Percentiles rank a stretch among this genome's conserved stretches.
Conservation (phyloP, 331 rosid species). For the Spiraea crenata region DNA sequence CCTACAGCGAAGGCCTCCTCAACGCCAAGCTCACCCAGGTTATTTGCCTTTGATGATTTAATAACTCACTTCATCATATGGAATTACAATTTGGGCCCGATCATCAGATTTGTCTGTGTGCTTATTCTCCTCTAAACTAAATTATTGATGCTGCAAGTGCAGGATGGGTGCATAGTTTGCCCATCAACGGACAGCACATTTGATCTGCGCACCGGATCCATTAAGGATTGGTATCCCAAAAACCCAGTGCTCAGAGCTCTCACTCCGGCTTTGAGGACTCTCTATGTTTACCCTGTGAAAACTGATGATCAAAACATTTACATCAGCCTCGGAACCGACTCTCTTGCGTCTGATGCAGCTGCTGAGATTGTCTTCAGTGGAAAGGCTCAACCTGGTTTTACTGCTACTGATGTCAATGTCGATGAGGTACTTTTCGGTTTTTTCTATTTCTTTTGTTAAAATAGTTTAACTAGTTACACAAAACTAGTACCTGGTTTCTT, state of each 20-base stretch:
- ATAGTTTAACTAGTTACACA: no score
- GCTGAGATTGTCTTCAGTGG: slow-evolving; percentile 91
- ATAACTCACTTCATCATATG: no score
- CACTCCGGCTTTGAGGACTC: slow-evolving; percentile 74
- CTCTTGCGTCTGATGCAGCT: slow-evolving; percentile 45
- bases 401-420: slow-evolving; percentile 80
- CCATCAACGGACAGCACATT: slow-evolving; percentile 95
- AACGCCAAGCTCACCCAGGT: slow-evolving; percentile 96
- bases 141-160: neutral
- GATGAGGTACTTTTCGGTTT: slow-evolving; percentile 60
- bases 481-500: neutral
- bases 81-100: no score
- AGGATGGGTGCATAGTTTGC: slow-evolving; percentile 94
- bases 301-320: slow-evolving; percentile 76
- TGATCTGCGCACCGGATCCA: slow-evolving; percentile 68
- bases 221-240: slow-evolving; percentile 93
- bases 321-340: slow-evolving; percentile 52
- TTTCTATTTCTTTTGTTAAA: neutral
- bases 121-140: no score
- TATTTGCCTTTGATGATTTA: neutral
- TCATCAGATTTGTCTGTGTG: no score
- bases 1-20: slow-evolving; percentile 78
- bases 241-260: slow-evolving; percentile 84
- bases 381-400: slow-evolving; percentile 88
- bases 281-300: slow-evolving; percentile 74